A percentile compares a stretch with the other conserved stretches of the same genome.
These are phyloP conservation scores for Castanea mollissima DNA, from an alignment of 306 rosid genomes.

Conservation along the genomic window DNA sequence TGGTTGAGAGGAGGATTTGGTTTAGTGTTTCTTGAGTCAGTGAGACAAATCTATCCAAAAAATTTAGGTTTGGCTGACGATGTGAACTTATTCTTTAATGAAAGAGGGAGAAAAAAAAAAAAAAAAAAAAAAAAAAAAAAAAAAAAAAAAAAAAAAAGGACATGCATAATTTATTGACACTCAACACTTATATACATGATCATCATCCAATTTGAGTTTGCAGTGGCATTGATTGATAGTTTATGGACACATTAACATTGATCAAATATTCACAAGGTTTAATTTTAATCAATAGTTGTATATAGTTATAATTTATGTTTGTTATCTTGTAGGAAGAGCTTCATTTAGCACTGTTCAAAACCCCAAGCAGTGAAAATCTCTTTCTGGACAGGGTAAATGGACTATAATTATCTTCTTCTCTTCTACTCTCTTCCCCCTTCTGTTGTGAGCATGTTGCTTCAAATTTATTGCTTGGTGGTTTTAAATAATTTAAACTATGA, in stretches of 20 bases:
- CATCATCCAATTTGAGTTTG: neutral
- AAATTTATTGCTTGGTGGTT: constrained; percentile 7
- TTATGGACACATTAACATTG: neutral
- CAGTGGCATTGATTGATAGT: neutral
- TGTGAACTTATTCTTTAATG: neutral
- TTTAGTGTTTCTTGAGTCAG: neutral
- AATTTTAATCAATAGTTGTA: neutral
- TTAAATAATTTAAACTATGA: neutral
- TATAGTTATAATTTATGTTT: neutral
- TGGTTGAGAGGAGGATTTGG: neutral
- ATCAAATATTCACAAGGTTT: neutral
- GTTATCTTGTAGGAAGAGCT: constrained; percentile 64
- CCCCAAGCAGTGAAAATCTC: constrained; percentile 54
- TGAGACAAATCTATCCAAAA: neutral
- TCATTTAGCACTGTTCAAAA: constrained; percentile 65
- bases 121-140: too few relatives aligned
- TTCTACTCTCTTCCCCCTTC: neutral
- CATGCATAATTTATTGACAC: neutral
- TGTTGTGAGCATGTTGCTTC: neutral
- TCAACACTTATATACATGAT: neutral
- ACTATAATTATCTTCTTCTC: neutral
- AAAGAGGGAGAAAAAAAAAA: neutral
- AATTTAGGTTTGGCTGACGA: neutral
- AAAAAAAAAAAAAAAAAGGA: too few relatives aligned
- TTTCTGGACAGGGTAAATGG: constrained; percentile 66